Evolutionary conservation across 1,284 basidiomycete genomes (phyloP).

Genomic region (Tylopilus sp.): DNA sequence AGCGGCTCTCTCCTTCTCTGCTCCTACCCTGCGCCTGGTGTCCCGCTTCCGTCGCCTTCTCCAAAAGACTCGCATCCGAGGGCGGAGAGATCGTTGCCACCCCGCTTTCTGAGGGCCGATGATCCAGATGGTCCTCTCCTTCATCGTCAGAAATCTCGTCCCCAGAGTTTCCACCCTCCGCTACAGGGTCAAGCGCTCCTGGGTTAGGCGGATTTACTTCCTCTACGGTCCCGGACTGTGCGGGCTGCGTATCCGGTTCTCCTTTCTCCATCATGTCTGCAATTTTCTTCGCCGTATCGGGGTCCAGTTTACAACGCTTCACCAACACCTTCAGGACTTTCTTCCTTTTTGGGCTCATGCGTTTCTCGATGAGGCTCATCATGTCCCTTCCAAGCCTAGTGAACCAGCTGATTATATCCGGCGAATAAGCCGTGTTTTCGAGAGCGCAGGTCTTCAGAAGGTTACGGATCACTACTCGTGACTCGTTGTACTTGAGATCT

Average conservation of each 20-base stretch:
- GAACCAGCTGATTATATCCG: constrained; percentile 33
- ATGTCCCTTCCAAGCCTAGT: constrained; percentile 26
- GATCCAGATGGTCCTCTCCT: neutral
- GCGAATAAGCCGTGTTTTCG: constrained; percentile 21
- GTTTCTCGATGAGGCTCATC: constrained; percentile 30
- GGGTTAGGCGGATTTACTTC: neutral
- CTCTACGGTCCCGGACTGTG: neutral
- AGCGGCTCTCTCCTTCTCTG: neutral
- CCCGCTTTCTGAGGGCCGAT: neutral
- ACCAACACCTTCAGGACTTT: constrained; percentile 38
- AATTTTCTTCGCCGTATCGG: constrained; percentile 38
- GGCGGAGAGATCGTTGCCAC: neutral
- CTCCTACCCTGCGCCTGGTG: neutral
- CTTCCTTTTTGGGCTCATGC: constrained; percentile 22
- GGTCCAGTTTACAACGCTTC: constrained; percentile 40
- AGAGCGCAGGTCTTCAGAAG: constrained; percentile 32
- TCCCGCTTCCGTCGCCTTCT: neutral
- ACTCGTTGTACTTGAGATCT: constrained; percentile 35
- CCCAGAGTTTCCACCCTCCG: neutral
- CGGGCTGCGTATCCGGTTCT: constrained; percentile 11
- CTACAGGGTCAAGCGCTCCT: neutral
- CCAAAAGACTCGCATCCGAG: neutral
- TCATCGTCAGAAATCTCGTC: neutral
- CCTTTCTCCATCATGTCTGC: constrained; percentile 35
- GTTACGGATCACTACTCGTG: constrained; percentile 31